Conservation (phyloP, 164 flowering plant species). For the Umbellularia californica region DNA sequence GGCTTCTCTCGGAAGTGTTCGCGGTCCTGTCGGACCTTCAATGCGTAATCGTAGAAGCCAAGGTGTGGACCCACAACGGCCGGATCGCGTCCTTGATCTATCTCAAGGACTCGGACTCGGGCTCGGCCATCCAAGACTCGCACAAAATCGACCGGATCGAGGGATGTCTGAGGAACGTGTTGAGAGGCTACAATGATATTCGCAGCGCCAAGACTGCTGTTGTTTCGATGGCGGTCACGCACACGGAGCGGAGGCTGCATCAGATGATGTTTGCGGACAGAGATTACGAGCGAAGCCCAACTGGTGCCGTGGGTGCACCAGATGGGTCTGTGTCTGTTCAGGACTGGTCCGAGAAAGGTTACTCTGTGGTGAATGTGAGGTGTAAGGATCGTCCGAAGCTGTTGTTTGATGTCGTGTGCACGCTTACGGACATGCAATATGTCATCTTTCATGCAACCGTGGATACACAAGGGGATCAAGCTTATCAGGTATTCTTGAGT, state of each 20-base stretch:
- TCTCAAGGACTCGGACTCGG: slow-evolving; percentile 65
- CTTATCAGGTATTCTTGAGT: slow-evolving; percentile 20
- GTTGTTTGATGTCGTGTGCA: slow-evolving; percentile 28
- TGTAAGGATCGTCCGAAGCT: slow-evolving; percentile 29
- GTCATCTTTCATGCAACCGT: slow-evolving; percentile 34
- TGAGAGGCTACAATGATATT: slow-evolving; percentile 56
- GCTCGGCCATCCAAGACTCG: slow-evolving; percentile 63
- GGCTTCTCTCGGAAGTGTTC: slow-evolving; percentile 81
- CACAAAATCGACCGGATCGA: slow-evolving; percentile 50
- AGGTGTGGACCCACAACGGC: slow-evolving; percentile 90
- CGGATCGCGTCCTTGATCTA: slow-evolving; percentile 86
- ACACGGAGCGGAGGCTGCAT: slow-evolving; percentile 77
- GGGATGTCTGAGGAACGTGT: slow-evolving; percentile 61
- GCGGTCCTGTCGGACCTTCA: slow-evolving; percentile 85
- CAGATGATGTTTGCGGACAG: slow-evolving; percentile 94
- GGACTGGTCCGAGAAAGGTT: slow-evolving; percentile 30
- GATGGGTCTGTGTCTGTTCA: slow-evolving; percentile 14
- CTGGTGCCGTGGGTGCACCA: background rate
- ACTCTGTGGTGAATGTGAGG: slow-evolving; percentile 26
- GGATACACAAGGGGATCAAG: slow-evolving; percentile 13
- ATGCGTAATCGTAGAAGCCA: slow-evolving; percentile 84
- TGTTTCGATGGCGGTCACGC: slow-evolving; percentile 42
- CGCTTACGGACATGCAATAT: slow-evolving; percentile 34
- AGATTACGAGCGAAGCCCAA: slow-evolving; percentile 49
- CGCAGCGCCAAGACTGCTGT: slow-evolving; percentile 52